Evolutionary conservation across 2,329 filamentous ascomycete genomes (phyloP), one percentile per base, ranked within the genome.

Genomic region (Drechslera avenae): DNA sequence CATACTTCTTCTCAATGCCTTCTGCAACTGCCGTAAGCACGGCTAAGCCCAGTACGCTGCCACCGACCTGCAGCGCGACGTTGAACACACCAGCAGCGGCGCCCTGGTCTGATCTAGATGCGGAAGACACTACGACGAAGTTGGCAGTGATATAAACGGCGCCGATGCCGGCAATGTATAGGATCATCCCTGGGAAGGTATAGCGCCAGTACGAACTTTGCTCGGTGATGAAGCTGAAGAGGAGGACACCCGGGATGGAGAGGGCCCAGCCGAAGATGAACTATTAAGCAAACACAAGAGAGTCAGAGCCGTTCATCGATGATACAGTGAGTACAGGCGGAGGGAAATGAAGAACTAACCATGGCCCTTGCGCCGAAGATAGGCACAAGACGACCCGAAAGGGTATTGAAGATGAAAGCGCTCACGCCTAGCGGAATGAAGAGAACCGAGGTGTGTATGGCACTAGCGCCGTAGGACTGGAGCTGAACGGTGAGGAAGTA

Each of bases 401-500:
- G 14, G 12, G 32, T 35, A 21, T 48, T 48, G 37, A 48, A 41
- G 3, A 36, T 21, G 13, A 48, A 31, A 21, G 45, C 45, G 45
- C 36, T 41, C 1, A 48, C 19, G 16, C 45, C 45, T 7, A 42
- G 45, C 28, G 45, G 45, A 3, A 42, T 30, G 28, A 48, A 48
- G 21, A 41, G 45, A n/a, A 48, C 37, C 17, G 45, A 48, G 30
- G 45, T 48, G 16, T 48, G 45, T 7, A 48, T 41, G 5, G 45
- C 45, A 21, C 30, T 48, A 18, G 37, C 18, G 19, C 45, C 45
- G 10, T 35, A 35, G 7, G 32, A 35, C 10, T 48, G 45, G 8
- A 48, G 45, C 37, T 48, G 37, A 2, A 48, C 31, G 31, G 45
- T 48, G n/a, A 48, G 45, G 16, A 42, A 48, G 37, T 48, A 48